Evolutionary conservation across 257 asterid genomes (phyloP).

Genomic region (Plectranthus barbatus): DNA sequence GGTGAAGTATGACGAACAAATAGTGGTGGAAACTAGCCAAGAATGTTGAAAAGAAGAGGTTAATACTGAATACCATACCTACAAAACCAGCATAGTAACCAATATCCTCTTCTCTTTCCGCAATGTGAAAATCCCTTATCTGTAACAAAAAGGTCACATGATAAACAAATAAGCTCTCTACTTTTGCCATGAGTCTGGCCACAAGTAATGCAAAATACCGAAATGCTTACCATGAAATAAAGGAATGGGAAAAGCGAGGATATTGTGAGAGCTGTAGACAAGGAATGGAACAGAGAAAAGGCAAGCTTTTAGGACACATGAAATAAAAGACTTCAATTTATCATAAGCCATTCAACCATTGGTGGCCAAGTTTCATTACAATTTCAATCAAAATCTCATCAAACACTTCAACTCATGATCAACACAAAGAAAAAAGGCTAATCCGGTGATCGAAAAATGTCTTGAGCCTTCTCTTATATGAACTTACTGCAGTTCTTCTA

Average conservation of each 20-base stretch:
- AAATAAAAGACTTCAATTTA: no score
- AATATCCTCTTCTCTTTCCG: constrained; percentile 66
- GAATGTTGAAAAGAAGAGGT: not conserved
- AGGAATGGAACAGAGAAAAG: not conserved
- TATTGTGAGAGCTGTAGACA: constrained; percentile 57
- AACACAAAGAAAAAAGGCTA: no score
- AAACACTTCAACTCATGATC: not conserved
- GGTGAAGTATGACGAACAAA: not conserved
- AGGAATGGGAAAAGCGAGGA: constrained; percentile 79
- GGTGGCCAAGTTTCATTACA: no score
- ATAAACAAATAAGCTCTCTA: not conserved
- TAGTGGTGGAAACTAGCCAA: not conserved
- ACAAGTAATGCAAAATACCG: not conserved
- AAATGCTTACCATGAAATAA: constrained; percentile 61
- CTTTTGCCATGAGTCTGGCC: not conserved
- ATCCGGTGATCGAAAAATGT: no score
- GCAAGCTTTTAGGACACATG: no score
- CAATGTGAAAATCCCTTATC: constrained; percentile 69
- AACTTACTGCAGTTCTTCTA: no score
- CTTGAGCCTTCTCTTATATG: no score
- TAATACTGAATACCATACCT: constrained; percentile 37
- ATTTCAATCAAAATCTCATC: no score
- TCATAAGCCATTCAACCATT: no score
- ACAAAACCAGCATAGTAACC: constrained; percentile 69
- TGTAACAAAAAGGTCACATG: not conserved